Conservation (phyloP, 768 basidiomycete species). For the Rhodotorula babjevae region DNA sequence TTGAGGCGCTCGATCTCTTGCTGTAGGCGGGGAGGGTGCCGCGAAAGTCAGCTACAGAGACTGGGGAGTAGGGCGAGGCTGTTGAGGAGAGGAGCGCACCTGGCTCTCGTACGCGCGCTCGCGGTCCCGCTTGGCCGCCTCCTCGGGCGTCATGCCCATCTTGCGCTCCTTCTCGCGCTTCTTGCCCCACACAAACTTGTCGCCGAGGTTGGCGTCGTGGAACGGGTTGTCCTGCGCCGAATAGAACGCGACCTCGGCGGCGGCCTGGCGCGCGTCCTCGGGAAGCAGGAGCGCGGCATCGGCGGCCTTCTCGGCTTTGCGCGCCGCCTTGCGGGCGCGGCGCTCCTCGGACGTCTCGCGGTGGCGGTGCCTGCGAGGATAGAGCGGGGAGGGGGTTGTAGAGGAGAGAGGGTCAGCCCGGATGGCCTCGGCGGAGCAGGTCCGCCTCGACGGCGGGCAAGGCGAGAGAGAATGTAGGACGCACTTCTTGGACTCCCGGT, state of each 20-base stretch:
- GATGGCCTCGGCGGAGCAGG: neutral
- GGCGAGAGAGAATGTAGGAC: conserved; percentile 35
- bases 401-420: neutral
- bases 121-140: conserved; percentile 73
- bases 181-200: conserved; percentile 98
- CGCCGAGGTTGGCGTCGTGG: conserved; percentile 90
- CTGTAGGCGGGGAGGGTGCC: too few relatives aligned
- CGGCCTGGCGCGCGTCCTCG: conserved; percentile 75
- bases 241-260: conserved; percentile 86
- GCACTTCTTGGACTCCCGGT: conserved; percentile 52
- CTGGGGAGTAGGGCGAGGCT: too few relatives aligned
- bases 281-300: conserved; percentile 49
- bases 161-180: conserved; percentile 95
- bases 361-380: conserved; percentile 53
- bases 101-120: conserved; percentile 81
- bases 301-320: conserved; percentile 59
- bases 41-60: too few relatives aligned
- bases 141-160: conserved; percentile 69
- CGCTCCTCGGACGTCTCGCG: conserved; percentile 83
- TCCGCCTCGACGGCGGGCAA: neutral
- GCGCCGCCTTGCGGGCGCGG: conserved; percentile 78
- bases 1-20: conserved; percentile 92
- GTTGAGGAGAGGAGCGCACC: conserved; percentile 42
- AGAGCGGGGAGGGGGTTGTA: neutral
- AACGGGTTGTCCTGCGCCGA: conserved; percentile 96